phyloP scores from a whole-genome alignment of 2,329 filamentous ascomycete genomes.

The Ascochyta clinopodiicola region DNA sequence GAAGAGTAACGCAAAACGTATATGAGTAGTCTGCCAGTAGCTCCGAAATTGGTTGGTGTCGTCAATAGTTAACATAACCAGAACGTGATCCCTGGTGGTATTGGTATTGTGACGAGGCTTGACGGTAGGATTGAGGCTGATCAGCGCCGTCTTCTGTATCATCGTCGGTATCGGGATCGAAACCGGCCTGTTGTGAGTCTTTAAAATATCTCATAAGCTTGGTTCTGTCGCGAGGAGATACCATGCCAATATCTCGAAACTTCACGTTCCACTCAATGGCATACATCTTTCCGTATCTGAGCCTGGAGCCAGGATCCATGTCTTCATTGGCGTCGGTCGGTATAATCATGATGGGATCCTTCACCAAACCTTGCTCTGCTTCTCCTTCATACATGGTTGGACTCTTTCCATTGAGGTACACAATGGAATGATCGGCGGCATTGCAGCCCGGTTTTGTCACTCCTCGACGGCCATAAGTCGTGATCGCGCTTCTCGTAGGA shows the following conservation, averaged over 20 bases:
- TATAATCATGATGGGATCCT: conserved; percentile 47
- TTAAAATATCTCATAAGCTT: too few species aligned
- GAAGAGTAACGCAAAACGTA: too few species aligned
- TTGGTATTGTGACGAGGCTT: too few species aligned
- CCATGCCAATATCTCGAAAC: conserved; percentile 49
- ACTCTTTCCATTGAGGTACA: conserved; percentile 36
- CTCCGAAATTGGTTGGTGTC: too few species aligned
- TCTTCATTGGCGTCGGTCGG: conserved; percentile 25
- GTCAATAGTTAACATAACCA: too few species aligned
- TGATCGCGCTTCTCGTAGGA: conserved; percentile 38
- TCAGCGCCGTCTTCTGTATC: too few species aligned
- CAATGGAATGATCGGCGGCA: conserved; percentile 1
- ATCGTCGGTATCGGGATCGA: too few species aligned
- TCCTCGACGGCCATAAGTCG: conserved; percentile 49
- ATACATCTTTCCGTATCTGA: conserved; percentile 51
- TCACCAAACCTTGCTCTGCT: conserved; percentile 41
- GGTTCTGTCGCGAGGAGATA: conserved; percentile 22
- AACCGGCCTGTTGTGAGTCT: too few species aligned
- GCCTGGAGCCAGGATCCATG: conserved; percentile 45
- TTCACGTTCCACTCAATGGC: conserved; percentile 54
- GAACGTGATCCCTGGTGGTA: too few species aligned
- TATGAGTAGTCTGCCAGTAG: too few species aligned
- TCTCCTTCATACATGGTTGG: conserved; percentile 48
- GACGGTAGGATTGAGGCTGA: too few species aligned
- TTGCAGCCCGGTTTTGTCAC: conserved; percentile 47